These are phyloP conservation scores for Wickerhamomyces silvicola DNA, from an alignment of 805 yeast genomes.

Conservation along the genomic window DNA sequence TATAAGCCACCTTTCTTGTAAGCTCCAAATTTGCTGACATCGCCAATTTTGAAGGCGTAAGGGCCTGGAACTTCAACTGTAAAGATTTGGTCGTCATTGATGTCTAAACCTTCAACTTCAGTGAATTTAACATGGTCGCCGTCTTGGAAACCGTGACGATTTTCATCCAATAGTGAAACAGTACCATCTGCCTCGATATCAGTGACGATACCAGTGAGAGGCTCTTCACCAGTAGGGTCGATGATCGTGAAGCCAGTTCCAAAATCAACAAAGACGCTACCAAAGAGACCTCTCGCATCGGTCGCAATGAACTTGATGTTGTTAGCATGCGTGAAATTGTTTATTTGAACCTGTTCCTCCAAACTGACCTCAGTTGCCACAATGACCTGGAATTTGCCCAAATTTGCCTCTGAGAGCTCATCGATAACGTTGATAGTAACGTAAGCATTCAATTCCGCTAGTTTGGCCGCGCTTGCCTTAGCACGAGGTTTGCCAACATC, in stretches of 20 bases:
- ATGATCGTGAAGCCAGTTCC: conserved; percentile 75
- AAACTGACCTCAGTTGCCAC: conserved; percentile 76
- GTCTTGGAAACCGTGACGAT: conserved; percentile 89
- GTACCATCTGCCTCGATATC: conserved; percentile 85
- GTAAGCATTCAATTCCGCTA: conserved; percentile 82
- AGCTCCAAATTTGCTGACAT: conserved; percentile 48
- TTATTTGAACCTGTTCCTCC: conserved; percentile 69
- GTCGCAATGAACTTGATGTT: conserved; percentile 77
- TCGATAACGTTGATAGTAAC: conserved; percentile 73
- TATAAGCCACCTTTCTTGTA: conserved; percentile 84
- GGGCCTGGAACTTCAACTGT: conserved; percentile 89
- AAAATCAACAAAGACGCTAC: conserved; percentile 82
- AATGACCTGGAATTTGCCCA: conserved; percentile 63
- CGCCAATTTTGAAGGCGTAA: conserved; percentile 75
- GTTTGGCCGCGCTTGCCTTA: conserved; percentile 52
- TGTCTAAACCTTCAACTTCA: conserved; percentile 76
- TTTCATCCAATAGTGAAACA: conserved; percentile 89
- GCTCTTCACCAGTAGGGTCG: conserved; percentile 93
- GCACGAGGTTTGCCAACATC: conserved; percentile 84
- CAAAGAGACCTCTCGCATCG: conserved; percentile 83
- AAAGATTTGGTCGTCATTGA: conserved; percentile 68
- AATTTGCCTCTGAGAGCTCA: conserved; percentile 45
- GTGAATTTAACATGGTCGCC: conserved; percentile 84
- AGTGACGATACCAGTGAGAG: conserved; percentile 77
- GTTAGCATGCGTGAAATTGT: conserved; percentile 65